Percentiles rank a stretch among this genome's conserved stretches.
Conservation (phyloP, 495 filamentous ascomycete species). For the Podospora appendiculata region DNA sequence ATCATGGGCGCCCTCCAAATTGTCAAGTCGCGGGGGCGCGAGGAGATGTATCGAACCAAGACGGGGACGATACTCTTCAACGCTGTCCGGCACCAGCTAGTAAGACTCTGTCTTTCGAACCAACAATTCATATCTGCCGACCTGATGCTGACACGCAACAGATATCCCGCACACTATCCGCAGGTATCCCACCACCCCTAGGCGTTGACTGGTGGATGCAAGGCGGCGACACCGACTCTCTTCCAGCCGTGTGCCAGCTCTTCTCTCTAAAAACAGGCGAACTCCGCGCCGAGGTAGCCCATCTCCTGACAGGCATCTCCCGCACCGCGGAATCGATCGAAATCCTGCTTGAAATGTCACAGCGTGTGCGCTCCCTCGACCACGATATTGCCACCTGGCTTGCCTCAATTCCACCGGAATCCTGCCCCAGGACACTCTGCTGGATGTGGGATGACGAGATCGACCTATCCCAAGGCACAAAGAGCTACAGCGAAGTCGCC, state of each 20-base stretch:
- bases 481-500: conserved; percentile 29
- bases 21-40: conserved; percentile 39
- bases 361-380: conserved; percentile 29
- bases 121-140: background rate
- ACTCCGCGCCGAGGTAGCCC: conserved; percentile 31
- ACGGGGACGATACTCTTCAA: conserved; percentile 39
- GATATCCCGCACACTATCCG: conserved; percentile 36
- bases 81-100: conserved; percentile 42
- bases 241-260: conserved; percentile 26
- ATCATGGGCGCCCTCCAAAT: conserved; percentile 47
- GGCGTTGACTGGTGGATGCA: conserved; percentile 43
- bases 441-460: conserved; percentile 37
- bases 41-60: conserved; percentile 37
- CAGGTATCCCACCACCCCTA: conserved; percentile 27
- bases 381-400: conserved; percentile 36
- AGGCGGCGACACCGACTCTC: conserved; percentile 25
- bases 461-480: conserved; percentile 18
- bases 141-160: conserved; percentile 6
- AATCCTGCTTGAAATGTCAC: conserved; percentile 27
- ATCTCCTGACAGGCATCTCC: conserved; percentile 21
- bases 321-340: conserved; percentile 27
- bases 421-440: conserved; percentile 31
- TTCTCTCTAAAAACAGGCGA: conserved; percentile 36
- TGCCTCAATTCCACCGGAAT: conserved; percentile 26
- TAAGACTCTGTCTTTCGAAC: conserved; percentile 15